Evolutionary conservation across 2,329 filamentous ascomycete genomes (phyloP).

Genomic region (Colletotrichum siamense): DNA sequence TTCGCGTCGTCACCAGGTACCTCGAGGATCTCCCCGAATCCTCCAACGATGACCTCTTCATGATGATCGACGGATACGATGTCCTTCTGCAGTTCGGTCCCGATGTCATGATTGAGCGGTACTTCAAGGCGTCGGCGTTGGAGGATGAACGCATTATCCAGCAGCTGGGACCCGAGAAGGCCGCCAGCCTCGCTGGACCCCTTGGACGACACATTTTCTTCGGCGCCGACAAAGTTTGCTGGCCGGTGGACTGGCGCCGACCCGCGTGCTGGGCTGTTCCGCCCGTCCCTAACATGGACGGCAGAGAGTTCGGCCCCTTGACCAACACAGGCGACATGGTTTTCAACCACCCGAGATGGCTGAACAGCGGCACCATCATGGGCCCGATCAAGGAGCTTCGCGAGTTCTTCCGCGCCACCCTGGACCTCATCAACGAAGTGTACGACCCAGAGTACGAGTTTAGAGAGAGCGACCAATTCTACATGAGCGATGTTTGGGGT

Average conservation of each 20-base stretch:
- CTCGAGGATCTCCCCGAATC: conserved; percentile 30
- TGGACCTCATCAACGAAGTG: conserved; percentile 35
- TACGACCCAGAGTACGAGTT: conserved; percentile 35
- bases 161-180: conserved; percentile 49
- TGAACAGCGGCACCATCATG: conserved; percentile 53
- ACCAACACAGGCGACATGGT: conserved; percentile 35
- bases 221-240: conserved; percentile 51
- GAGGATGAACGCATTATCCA: conserved; percentile 57
- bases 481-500: conserved; percentile 47
- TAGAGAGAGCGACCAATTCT: conserved; percentile 47
- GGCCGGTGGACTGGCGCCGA: conserved; percentile 38
- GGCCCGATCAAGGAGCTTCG: conserved; percentile 40
- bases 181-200: conserved; percentile 33
- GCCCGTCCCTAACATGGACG: conserved; percentile 34
- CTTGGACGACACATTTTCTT: conserved; percentile 46
- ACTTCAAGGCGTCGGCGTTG: conserved; percentile 58
- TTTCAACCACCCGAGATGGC: conserved; percentile 41
- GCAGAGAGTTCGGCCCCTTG: conserved; percentile 39
- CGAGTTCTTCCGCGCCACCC: conserved; percentile 33
- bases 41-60: conserved; percentile 62
- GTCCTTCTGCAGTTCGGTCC: conserved; percentile 70
- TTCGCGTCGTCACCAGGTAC: conserved; percentile 41
- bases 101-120: conserved; percentile 66
- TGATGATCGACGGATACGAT: conserved; percentile 69
- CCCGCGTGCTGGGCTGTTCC: conserved; percentile 47